phyloP scores from a whole-genome alignment of 768 basidiomycete species.

The Hirschioporus abietinus region DNA sequence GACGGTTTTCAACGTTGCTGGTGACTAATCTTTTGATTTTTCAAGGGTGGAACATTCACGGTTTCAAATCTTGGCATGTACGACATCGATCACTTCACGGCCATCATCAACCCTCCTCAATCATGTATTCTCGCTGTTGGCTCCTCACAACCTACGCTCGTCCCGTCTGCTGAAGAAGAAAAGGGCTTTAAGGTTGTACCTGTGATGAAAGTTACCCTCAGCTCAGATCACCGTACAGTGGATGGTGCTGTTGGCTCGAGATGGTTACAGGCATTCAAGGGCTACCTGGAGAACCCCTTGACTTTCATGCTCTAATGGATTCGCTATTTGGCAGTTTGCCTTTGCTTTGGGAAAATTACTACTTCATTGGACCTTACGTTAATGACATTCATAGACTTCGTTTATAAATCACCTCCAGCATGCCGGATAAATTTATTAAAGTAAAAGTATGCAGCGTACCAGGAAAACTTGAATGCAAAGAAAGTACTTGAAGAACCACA shows the following conservation, averaged over 20 bases:
- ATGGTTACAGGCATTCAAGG: slow-evolving; percentile 92
- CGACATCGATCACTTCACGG: slow-evolving; percentile 92
- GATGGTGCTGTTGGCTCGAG: slow-evolving; percentile 94
- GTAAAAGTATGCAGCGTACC: too few relatives aligned
- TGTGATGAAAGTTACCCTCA: slow-evolving; percentile 94
- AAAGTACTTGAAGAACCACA: too few relatives aligned
- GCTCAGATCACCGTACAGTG: slow-evolving; percentile 91
- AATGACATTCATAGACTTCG: not conserved
- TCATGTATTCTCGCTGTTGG: slow-evolving; percentile 97
- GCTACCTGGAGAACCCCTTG: slow-evolving; percentile 93
- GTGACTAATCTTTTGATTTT: slow-evolving; percentile 4
- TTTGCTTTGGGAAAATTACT: slow-evolving; percentile 1
- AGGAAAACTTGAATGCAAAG: too few relatives aligned
- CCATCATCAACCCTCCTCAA: slow-evolving; percentile 98
- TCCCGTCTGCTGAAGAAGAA: slow-evolving; percentile 83
- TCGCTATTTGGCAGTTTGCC: not conserved
- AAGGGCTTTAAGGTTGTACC: slow-evolving; percentile 92
- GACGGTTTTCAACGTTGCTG: not conserved
- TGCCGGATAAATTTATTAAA: not conserved
- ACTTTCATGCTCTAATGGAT: slow-evolving; percentile 84
- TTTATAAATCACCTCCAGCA: not conserved
- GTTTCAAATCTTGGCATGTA: slow-evolving; percentile 99
- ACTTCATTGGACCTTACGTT: not conserved
- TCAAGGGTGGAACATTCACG: slow-evolving; percentile 93
- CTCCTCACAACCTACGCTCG: slow-evolving; percentile 75